Base-by-base conservation (phyloP, 2,329 filamentous ascomycete species). In the Lachnellula suecica region DNA sequence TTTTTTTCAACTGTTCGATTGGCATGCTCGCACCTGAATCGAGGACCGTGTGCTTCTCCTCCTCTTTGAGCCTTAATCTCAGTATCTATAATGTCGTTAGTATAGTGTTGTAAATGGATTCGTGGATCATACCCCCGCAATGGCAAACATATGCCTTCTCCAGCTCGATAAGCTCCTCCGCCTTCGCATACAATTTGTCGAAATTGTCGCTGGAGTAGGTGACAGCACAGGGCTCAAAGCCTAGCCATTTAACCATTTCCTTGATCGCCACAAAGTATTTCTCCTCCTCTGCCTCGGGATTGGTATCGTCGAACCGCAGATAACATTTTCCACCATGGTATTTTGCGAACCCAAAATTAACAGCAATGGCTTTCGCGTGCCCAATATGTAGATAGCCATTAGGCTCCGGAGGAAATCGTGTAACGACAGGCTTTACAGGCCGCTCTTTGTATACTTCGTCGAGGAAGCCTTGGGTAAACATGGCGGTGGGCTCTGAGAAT, bases 301-400 rank as follows among this genome's bases (percentile, higher is more conserved):
- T 97, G 13, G 94, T 97, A 65, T 97, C 94, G 69, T 97, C 94
- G 70, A 89, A 96, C 63, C 93, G 81, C 56, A 91, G 72, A 65
- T 87, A 87, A 70, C 84, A 88, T 23, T 65, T 56, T 58, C 93
- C 93, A 31, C 87, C 88, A 68, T 96, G 89, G 66, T 86, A 85
- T 66, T 82, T 84, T 13, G 94, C 93, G 69, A 97, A 97, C 6
- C 93, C 93, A 72, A 97, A 97, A 73, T 97, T 97, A 70, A 97
- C 84, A 0, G 91, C 88, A 69, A 97, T 97, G 20, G 94, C 93
- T 75, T 97, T 97, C 59, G 88, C 89, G 68, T 97, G 94, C 19
- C 93, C 93, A 62, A 97, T 88, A 68, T 97, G 92, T 9, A 97
- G 81, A 69, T 88, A 97, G 49, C 93, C 94, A 70, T 97, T 97